Evolutionary conservation across 768 basidiomycete genomes (phyloP).

Genomic region (Boletellus ananiceps): DNA sequence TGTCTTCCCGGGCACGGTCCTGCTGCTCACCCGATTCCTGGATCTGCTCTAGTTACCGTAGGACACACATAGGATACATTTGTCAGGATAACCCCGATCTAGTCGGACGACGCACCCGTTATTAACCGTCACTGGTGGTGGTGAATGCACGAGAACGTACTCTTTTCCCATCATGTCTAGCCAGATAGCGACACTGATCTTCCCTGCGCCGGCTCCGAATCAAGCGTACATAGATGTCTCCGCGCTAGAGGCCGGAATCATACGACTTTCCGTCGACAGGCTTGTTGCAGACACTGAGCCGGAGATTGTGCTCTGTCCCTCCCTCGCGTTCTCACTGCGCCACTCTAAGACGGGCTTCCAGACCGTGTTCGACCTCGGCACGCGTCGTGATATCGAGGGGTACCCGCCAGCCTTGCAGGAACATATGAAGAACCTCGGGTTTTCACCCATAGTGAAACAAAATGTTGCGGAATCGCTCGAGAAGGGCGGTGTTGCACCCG

Average conservation of each 20-base stretch:
- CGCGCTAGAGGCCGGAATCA: constrained; percentile 48
- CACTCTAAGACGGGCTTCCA: constrained; percentile 40
- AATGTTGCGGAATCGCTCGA: constrained; percentile 45
- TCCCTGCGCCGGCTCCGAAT: constrained; percentile 18
- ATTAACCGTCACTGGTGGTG: background rate
- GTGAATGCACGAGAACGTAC: background rate
- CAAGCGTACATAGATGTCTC: constrained; percentile 55
- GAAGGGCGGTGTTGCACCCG: constrained; percentile 44
- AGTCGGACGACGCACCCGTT: background rate
- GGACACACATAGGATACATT: background rate
- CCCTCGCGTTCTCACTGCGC: constrained; percentile 48
- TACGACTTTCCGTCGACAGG: constrained; percentile 36
- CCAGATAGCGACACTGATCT: constrained; percentile 4
- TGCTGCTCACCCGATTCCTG: background rate
- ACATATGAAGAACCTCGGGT: constrained; percentile 8
- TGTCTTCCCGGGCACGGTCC: too few relatives aligned
- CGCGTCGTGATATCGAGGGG: constrained; percentile 43
- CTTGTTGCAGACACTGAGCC: constrained; percentile 35
- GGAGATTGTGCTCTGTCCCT: constrained; percentile 34
- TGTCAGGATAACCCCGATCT: background rate
- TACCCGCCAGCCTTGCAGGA: constrained; percentile 34
- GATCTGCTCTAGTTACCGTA: background rate
- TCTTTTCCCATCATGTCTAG: background rate
- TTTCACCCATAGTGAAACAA: constrained; percentile 22
- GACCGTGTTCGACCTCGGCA: constrained; percentile 54